These are phyloP conservation scores for Calendula officinalis DNA, from an alignment of 129 eudicot genomes.

Conservation along the genomic window DNA sequence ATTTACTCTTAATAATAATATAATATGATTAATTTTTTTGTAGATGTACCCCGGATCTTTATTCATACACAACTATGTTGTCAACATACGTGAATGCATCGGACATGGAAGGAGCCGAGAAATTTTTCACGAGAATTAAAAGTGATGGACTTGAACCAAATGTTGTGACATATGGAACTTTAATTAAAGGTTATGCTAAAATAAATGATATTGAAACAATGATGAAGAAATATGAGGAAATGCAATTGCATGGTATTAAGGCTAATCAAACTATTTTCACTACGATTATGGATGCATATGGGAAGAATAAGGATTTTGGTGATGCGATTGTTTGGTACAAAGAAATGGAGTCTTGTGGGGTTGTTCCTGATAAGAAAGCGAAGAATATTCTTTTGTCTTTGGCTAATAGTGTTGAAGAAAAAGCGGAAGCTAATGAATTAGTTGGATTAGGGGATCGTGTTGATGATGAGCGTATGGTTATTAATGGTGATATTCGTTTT, in stretches of 20 bases:
- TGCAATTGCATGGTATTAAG: constrained; percentile 60
- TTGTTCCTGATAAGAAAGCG: constrained; percentile 83
- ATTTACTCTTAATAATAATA: too few species aligned
- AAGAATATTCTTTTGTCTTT: constrained; percentile 78
- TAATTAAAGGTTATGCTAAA: constrained; percentile 85
- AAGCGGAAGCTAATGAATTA: constrained; percentile 55
- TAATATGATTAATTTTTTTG: constrained; percentile 16
- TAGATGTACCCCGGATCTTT: constrained; percentile 88
- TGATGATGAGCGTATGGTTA: constrained; percentile 6
- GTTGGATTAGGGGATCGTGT: constrained; percentile 35
- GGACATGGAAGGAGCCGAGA: constrained; percentile 97
- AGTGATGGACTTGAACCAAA: constrained; percentile 74
- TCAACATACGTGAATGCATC: constrained; percentile 86
- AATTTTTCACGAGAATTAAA: constrained; percentile 71
- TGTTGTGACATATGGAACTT: constrained; percentile 72
- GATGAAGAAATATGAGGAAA: constrained; percentile 84
- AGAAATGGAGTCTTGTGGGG: constrained; percentile 75
- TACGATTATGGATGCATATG: constrained; percentile 95
- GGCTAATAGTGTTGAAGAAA: constrained; percentile 76
- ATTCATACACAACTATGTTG: constrained; percentile 88
- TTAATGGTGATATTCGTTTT: constrained; percentile 28
- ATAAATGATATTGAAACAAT: constrained; percentile 61
- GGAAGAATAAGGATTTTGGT: constrained; percentile 71
- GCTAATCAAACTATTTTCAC: constrained; percentile 73
- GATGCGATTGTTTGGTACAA: constrained; percentile 83